A percentile compares a stretch with the other conserved stretches of the same genome.
Conservation (phyloP, 345 rosid genomes). For the Populus euphratica region DNA sequence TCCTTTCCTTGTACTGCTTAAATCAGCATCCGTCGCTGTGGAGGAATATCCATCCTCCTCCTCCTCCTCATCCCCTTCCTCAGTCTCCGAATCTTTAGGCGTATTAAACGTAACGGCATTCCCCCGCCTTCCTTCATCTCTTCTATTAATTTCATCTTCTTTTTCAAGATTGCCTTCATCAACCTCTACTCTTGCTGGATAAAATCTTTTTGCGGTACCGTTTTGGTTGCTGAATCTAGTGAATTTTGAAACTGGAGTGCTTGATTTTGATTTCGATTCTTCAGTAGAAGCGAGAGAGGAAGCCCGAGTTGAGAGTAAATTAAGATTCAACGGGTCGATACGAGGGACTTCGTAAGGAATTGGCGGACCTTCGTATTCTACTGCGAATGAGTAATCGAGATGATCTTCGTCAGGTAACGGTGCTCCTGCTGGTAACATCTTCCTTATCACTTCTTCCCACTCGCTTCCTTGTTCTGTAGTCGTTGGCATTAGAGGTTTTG, state of each 20-base stretch:
- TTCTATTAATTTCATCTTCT: not conserved
- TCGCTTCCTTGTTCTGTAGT: not conserved
- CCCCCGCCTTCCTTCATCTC: not conserved
- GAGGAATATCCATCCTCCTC: slow-evolving; percentile 27
- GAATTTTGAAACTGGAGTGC: slow-evolving; percentile 30
- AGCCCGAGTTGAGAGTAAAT: slow-evolving; percentile 17
- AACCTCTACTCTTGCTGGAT: not conserved
- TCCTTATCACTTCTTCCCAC: slow-evolving; percentile 16
- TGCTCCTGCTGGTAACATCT: slow-evolving; percentile 23
- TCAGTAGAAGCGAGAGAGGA: slow-evolving; percentile 16
- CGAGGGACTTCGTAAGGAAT: slow-evolving; percentile 46
- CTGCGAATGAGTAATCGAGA: slow-evolving; percentile 55
- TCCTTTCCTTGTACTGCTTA: not conserved
- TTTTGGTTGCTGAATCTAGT: slow-evolving; percentile 10
- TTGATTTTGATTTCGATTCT: slow-evolving; percentile 9
- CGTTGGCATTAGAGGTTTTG: not conserved
- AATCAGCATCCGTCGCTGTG: not conserved
- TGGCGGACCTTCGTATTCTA: slow-evolving; percentile 57
- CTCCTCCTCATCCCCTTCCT: slow-evolving; percentile 16
- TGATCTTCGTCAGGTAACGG: slow-evolving; percentile 23
- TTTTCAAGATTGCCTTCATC: not conserved
- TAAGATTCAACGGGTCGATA: slow-evolving; percentile 38
- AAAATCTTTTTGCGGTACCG: not conserved
- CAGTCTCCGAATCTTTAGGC: slow-evolving; percentile 33
- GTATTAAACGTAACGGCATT: slow-evolving; percentile 36